phyloP scores from a whole-genome alignment of 78 protist genomes.

The Planoprotostelium fungivorum region DNA sequence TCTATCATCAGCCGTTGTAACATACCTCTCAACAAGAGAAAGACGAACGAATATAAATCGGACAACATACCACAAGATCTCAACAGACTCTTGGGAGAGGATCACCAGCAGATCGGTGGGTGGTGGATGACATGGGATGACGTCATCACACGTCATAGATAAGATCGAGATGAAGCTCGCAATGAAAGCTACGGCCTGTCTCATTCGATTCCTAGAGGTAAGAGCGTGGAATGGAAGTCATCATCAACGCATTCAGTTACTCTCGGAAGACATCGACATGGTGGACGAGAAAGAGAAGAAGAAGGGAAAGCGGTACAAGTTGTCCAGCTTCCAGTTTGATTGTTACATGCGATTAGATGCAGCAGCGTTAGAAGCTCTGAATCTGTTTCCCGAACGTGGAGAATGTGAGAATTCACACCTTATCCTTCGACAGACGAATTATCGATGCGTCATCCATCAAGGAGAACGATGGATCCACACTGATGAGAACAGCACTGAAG shows the following conservation, averaged over 20 bases:
- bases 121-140: neutral
- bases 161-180: slow-evolving; percentile 36
- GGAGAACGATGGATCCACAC: neutral
- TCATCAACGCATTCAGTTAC: neutral
- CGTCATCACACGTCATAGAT: neutral
- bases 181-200: slow-evolving; percentile 32
- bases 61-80: slow-evolving; percentile 30
- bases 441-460: no score
- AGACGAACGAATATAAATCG: slow-evolving; percentile 20
- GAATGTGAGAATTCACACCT: neutral
- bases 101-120: neutral
- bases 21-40: slow-evolving; percentile 24
- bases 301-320: slow-evolving; percentile 31
- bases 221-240: slow-evolving; percentile 6
- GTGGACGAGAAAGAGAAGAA: slow-evolving; percentile 15
- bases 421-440: neutral
- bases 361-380: slow-evolving; percentile 81
- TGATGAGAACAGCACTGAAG: neutral
- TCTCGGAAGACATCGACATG: slow-evolving; percentile 6
- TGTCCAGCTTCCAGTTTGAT: slow-evolving; percentile 32
- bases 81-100: slow-evolving; percentile 34
- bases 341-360: slow-evolving; percentile 82
- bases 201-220: slow-evolving; percentile 62
- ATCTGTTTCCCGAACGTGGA: slow-evolving; percentile 33
- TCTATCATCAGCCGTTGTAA: slow-evolving; percentile 7